phyloP scores from a whole-genome alignment of 768 basidiomycete genomes.

The Amanita pseudoporphyria region DNA sequence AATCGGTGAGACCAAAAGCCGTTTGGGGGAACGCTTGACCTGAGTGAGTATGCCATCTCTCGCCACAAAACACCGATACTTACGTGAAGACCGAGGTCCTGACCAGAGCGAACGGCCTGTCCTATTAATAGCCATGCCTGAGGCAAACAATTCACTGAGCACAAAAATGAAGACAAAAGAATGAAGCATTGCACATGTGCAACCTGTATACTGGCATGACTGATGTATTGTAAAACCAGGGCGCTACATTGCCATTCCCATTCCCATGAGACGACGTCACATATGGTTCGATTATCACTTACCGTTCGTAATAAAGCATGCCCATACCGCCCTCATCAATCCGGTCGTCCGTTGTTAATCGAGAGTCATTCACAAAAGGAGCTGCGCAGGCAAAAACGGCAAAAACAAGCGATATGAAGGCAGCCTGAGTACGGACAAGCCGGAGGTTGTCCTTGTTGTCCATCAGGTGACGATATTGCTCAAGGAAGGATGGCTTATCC shows the following conservation, averaged over 20 bases:
- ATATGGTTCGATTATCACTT: constrained; percentile 16
- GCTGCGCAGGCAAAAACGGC: constrained; percentile 89
- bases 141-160: constrained; percentile 87
- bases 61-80: constrained; percentile 21
- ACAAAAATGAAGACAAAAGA: constrained; percentile 83
- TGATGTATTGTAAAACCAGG: constrained; percentile 86
- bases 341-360: constrained; percentile 45
- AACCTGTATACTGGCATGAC: constrained; percentile 75
- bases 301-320: constrained; percentile 88
- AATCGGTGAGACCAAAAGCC: constrained; percentile 55
- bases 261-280: constrained; percentile 12
- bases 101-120: constrained; percentile 82
- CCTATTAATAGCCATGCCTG: constrained; percentile 92
- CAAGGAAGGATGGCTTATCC: constrained; percentile 77
- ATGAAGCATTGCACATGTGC: constrained; percentile 88
- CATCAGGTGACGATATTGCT: constrained; percentile 67
- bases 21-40: constrained; percentile 69
- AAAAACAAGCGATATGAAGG: constrained; percentile 77
- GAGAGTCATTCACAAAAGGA: constrained; percentile 64
- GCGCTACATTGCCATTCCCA: constrained; percentile 39
- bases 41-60: constrained; percentile 11
- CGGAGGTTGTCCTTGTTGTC: constrained; percentile 45
- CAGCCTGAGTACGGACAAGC: constrained; percentile 50
- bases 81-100: constrained; percentile 89
- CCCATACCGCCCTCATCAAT: constrained; percentile 78